Base-by-base conservation (phyloP, 2,329 filamentous ascomycete genomes). In the Trichoderma lentiforme region DNA sequence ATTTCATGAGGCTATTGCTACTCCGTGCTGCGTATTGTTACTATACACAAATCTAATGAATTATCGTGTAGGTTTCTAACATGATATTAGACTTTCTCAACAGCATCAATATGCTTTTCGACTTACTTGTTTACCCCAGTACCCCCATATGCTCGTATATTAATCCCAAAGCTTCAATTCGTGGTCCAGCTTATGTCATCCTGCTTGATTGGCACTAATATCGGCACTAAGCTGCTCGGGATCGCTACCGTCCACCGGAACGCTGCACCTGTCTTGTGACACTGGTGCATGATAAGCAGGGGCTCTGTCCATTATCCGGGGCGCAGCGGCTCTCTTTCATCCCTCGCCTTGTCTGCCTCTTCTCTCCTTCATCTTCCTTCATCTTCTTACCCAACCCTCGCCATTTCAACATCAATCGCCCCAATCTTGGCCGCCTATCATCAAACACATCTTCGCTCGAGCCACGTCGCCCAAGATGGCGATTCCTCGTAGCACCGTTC, bases 401-500 rank as follows among this genome's bases (percentile, higher is more conserved):
- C 9, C 26, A 21, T 43, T 70, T 15, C 57, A 8, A 62, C 18
- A 36, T 51, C 66, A 62, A 67, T 62, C 26, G 6, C 43, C 28
- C n/a, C n/a, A 34, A 30, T 21, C 24, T 32, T 53, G 26, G 21
- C 26, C 9, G n/a, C 6, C 11, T 18, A 15, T 28, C 18, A 12
- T 34, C 57, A 28, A 32, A 58, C n/a, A 14, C 3, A 34, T 62
- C 30, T 9, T 36, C 39, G 21, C 39, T 51, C 36, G 57, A 53
- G 21, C 57, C 39, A 15, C 57, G 15, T 70, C 57, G 14, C n/a
- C 57, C 67, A 67, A 73, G 73, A 73, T 70, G 67, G 97, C 97
- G 93, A 88, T 92, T 76, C 86, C 88, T 75, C 89, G 89, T 80
- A 88, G 89, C 47, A 80, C 94, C 70, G 89, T 98, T 73, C 94